phyloP scores from a whole-genome alignment of 2,329 filamentous ascomycete genomes.

The Purpureocillium takamizusanense region DNA sequence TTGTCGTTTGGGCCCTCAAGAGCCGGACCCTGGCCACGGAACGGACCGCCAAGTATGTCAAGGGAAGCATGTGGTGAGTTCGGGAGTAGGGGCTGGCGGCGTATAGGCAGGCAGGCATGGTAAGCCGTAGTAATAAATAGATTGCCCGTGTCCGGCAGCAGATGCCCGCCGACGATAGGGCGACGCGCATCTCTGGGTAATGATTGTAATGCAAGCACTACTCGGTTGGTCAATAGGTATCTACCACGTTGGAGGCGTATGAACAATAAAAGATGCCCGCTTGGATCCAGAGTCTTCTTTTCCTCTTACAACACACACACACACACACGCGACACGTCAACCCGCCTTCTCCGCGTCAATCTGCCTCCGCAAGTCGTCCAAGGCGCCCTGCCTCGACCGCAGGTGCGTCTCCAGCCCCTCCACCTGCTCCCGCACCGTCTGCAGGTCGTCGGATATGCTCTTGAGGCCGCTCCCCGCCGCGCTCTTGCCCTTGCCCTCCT shows the following conservation, averaged over 20 bases:
- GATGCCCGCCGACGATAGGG: too few relatives aligned
- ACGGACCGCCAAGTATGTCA: conserved; percentile 33
- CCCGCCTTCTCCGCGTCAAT: conserved; percentile 77
- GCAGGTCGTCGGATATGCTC: conserved; percentile 74
- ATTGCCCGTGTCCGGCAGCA: too few relatives aligned
- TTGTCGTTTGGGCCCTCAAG: conserved; percentile 42
- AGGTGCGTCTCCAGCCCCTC: conserved; percentile 83
- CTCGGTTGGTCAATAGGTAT: too few relatives aligned
- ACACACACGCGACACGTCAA: conserved; percentile 22
- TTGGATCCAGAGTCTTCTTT: background rate
- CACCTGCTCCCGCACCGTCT: conserved; percentile 87
- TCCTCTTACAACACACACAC: too few relatives aligned
- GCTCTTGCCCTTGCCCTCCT: conserved; percentile 60
- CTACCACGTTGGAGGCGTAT: too few relatives aligned
- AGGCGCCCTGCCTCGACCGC: conserved; percentile 61
- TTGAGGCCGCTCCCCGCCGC: conserved; percentile 66
- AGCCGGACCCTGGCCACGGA: conserved; percentile 39
- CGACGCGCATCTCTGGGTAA: too few relatives aligned
- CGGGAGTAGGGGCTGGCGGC: too few relatives aligned
- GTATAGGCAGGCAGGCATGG: too few relatives aligned
- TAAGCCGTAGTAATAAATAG: too few relatives aligned
- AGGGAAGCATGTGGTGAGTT: conserved; percentile 40
- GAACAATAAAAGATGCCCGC: conserved; percentile 2
- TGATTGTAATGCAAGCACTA: too few relatives aligned
- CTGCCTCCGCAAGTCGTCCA: conserved; percentile 70